phyloP scores from a whole-genome alignment of 495 filamentous ascomycete species.

The Aspergillus affinis region DNA sequence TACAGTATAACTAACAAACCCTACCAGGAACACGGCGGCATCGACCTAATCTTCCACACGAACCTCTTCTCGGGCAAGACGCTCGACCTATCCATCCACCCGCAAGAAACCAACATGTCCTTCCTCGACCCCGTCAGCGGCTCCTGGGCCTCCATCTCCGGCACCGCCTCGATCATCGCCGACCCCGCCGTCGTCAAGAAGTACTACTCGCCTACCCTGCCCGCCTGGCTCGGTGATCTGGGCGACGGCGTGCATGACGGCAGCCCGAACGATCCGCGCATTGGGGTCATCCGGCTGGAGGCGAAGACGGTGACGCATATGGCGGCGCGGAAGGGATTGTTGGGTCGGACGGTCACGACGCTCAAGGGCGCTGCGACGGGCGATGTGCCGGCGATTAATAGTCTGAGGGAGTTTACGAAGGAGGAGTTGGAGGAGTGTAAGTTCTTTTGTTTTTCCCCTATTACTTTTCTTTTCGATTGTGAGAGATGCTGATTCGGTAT shows the following conservation, averaged over 20 bases:
- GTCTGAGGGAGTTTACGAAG: constrained; percentile 72
- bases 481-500: constrained; percentile 10
- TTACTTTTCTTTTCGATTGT: constrained; percentile 9
- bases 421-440: constrained; percentile 58
- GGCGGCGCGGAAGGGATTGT: constrained; percentile 36
- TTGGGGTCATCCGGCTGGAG: constrained; percentile 54
- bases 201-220: constrained; percentile 73
- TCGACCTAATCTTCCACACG: constrained; percentile 90
- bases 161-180: constrained; percentile 63
- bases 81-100: constrained; percentile 72
- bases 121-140: constrained; percentile 73
- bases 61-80: constrained; percentile 94
- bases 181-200: constrained; percentile 68
- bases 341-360: constrained; percentile 66
- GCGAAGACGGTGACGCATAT: constrained; percentile 48
- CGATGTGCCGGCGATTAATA: constrained; percentile 70
- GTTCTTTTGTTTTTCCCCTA: no score
- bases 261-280: constrained; percentile 74
- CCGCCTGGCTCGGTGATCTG: constrained; percentile 88
- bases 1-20: not conserved
- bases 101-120: constrained; percentile 73
- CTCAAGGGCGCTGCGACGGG: constrained; percentile 75
- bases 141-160: constrained; percentile 80
- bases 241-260: constrained; percentile 88
- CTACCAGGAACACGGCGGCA: constrained; percentile 66